Evolutionary conservation across 768 basidiomycete species (phyloP).

Genomic region (Psilocybe subaeruginosa): DNA sequence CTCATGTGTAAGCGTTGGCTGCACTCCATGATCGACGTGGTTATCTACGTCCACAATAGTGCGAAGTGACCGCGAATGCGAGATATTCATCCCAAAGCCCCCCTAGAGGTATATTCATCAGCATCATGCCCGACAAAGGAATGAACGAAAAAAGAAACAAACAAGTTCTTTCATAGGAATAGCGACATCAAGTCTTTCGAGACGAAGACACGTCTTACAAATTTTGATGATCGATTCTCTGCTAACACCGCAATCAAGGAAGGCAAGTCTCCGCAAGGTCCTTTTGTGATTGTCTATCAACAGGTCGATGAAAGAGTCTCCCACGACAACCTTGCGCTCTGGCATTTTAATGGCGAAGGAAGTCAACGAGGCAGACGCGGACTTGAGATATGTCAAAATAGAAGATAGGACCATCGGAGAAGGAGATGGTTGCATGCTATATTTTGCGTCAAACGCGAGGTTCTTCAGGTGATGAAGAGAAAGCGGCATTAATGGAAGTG

Average conservation of each 20-base stretch:
- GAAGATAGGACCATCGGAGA: slow-evolving; percentile 30
- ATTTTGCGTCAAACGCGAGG: slow-evolving; percentile 56
- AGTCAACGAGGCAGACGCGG: slow-evolving; percentile 31
- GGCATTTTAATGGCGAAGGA: slow-evolving; percentile 49
- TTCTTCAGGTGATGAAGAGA: slow-evolving; percentile 46
- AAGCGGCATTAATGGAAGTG: slow-evolving; percentile 30
- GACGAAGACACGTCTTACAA: slow-evolving; percentile 41
- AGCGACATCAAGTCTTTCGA: slow-evolving; percentile 53
- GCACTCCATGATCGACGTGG: slow-evolving; percentile 44
- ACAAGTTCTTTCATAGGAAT: slow-evolving; percentile 58
- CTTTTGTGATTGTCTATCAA: slow-evolving; percentile 42
- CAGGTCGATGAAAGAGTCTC: slow-evolving; percentile 41
- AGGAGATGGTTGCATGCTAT: slow-evolving; percentile 30
- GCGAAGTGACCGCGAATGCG: slow-evolving; percentile 38
- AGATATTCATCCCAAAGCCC: slow-evolving; percentile 38
- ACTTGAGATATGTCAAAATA: slow-evolving; percentile 34
- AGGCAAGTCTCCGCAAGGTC: slow-evolving; percentile 46
- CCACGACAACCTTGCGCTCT: slow-evolving; percentile 42
- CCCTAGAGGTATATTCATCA: slow-evolving; percentile 19
- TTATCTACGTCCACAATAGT: slow-evolving; percentile 49
- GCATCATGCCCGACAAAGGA: background rate
- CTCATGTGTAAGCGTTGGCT: slow-evolving; percentile 37
- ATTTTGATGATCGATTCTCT: slow-evolving; percentile 42
- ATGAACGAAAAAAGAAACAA: slow-evolving; percentile 18
- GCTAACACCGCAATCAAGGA: slow-evolving; percentile 49